phyloP scores from a whole-genome alignment of 176 grass and related monocot species.

The Alloteropsis semialata region DNA sequence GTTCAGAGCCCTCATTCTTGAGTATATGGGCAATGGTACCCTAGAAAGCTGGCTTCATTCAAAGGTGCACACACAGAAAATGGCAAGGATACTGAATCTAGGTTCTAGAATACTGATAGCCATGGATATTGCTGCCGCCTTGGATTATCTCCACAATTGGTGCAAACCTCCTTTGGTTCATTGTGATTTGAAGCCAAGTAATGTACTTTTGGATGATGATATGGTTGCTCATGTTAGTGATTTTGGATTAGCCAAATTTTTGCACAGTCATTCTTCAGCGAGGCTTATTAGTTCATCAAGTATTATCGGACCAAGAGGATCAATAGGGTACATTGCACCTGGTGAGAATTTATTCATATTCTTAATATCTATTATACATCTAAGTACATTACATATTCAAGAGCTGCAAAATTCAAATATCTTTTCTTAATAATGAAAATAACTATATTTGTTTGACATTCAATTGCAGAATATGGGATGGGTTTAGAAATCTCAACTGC shows the following conservation, averaged over 20 bases:
- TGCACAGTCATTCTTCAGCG: neutral
- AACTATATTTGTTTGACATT: neutral
- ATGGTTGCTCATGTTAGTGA: no score
- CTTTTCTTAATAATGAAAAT: no score
- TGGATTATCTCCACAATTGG: slow-evolving; percentile 47
- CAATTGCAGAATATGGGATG: neutral
- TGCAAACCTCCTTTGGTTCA: slow-evolving; percentile 33
- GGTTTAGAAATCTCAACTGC: neutral
- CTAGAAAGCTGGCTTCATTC: neutral
- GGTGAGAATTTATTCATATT: neutral
- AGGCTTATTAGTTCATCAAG: neutral
- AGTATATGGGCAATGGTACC: neutral
- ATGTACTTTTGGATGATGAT: no score
- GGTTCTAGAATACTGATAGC: neutral
- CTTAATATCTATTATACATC: neutral
- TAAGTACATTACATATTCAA: no score
- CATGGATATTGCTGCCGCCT: slow-evolving; percentile 36
- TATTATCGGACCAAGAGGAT: neutral
- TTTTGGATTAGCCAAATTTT: slow-evolving; percentile 43
- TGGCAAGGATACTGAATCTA: no score
- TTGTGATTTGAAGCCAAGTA: no score
- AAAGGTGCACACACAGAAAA: no score
- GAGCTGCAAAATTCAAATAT: no score
- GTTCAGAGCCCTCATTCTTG: no score
- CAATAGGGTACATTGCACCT: slow-evolving; percentile 23